Evolutionary conservation across 768 basidiomycete genomes (phyloP), one percentile per base, ranked within the genome.

Genomic region (Melanogaster broomeanus): DNA sequence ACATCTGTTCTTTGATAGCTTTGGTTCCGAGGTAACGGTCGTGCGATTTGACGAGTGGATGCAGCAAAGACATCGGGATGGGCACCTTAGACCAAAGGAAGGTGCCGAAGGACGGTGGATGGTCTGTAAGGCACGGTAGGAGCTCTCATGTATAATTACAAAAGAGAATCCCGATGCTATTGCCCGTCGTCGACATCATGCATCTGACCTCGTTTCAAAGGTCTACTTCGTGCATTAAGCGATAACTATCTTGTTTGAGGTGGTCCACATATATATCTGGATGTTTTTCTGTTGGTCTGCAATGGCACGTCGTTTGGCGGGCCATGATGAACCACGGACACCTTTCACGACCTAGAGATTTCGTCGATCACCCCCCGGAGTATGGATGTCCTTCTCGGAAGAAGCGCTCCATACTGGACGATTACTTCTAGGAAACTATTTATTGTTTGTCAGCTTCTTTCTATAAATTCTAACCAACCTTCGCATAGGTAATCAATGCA

Each of bases 31-130:
- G n/a, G 48, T 61, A 15, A 60, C 49, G 5, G 61, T 57, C 31
- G 54, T 72, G 22, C 57, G 56, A n/a, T 63, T 77, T 10, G 78
- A 83, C 28, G 62, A 71, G n/a, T 89, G 87, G 85, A 60, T 88
- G 21, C 69, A 71, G 49, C 65, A 68, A 22, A 73, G 74, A 51
- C 63, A 65, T 34, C 49, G 43, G 13, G 61, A 70, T 16, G 83
- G 81, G 4, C 77, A 83, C 27, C 72, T 85, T 21, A 72, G 75
- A 51, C 69, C 65, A 52, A 88, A 82, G 66, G 85, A 85, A 48
- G 85, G 79, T 5, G 59, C 67, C 6, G 75, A 77, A 45, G 81
- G 79, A 0, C 74, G 74, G 59, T 90, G 87, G 87, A 75, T 81
- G 15, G 67, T 89, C 28, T 81, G 77, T 58, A 86, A 79, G 67